Evolutionary conservation across 768 basidiomycete genomes (phyloP).

Genomic region (Phanerochaete carnosa): DNA sequence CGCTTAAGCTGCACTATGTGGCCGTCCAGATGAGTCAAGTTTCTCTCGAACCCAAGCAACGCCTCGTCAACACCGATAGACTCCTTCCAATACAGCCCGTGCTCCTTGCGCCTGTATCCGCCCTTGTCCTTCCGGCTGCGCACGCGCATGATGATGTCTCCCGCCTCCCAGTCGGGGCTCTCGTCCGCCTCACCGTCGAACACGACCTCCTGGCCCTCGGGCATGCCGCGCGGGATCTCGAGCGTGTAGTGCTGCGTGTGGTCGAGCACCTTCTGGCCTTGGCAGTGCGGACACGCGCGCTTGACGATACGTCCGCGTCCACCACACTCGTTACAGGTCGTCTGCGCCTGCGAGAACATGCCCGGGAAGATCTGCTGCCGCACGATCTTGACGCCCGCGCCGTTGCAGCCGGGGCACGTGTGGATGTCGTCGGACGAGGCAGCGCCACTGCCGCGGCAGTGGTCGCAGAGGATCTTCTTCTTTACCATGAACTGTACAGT

Average conservation of each 20-base stretch:
- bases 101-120: conserved; percentile 87
- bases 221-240: conserved; percentile 83
- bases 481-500: conserved; percentile 81
- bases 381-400: conserved; percentile 79
- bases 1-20: conserved; percentile 68
- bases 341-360: conserved; percentile 89
- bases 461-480: conserved; percentile 91
- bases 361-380: conserved; percentile 97
- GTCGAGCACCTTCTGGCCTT: conserved; percentile 77
- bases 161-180: conserved; percentile 92
- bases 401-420: conserved; percentile 80
- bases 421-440: conserved; percentile 87
- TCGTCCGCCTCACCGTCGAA: conserved; percentile 98
- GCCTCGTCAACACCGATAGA: conserved; percentile 92
- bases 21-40: conserved; percentile 90
- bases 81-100: conserved; percentile 88
- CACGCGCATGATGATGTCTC: conserved; percentile 87
- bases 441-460: conserved; percentile 94
- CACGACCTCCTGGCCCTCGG: conserved; percentile 89
- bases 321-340: conserved; percentile 77
- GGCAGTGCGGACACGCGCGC: conserved; percentile 78
- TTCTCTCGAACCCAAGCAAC: conserved; percentile 91
- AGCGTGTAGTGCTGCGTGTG: conserved; percentile 80
- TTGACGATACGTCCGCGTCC: conserved; percentile 82
- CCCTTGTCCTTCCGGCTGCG: conserved; percentile 70